Conservation (phyloP, 805 yeast genomes). For the Candida saitoana region DNA sequence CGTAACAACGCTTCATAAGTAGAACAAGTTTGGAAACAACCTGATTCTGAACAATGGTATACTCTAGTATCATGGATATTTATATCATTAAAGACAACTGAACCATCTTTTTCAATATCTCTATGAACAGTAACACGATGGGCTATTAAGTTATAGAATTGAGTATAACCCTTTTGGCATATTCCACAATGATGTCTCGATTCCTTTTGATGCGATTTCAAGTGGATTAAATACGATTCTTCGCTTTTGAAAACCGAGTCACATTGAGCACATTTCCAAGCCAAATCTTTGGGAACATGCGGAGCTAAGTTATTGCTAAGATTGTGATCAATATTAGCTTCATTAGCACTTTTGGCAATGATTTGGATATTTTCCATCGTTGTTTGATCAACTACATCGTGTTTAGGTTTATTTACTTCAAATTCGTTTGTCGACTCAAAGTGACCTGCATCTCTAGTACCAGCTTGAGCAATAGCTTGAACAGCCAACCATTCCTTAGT, state of each 20-base stretch:
- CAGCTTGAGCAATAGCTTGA: background rate
- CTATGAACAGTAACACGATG: slow-evolving; percentile 11
- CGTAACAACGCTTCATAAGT: slow-evolving; percentile 7
- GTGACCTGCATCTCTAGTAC: slow-evolving; percentile 3
- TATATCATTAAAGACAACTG: background rate
- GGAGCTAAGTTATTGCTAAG: background rate
- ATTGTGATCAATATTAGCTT: background rate
- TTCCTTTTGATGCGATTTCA: slow-evolving; percentile 11
- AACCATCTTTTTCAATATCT: slow-evolving; percentile 9
- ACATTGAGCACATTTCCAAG: slow-evolving; percentile 10
- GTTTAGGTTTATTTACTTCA: background rate
- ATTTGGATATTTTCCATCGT: slow-evolving; percentile 3
- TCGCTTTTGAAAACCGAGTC: slow-evolving; percentile 8
- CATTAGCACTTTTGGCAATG: slow-evolving; percentile 4
- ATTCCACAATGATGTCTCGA: slow-evolving; percentile 9
- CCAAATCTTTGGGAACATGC: background rate
- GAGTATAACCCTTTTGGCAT: slow-evolving; percentile 12
- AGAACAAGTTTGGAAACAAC: slow-evolving; percentile 10
- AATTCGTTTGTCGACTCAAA: background rate
- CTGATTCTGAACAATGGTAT: slow-evolving; percentile 10
- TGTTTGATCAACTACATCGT: background rate
- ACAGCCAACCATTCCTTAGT: slow-evolving; percentile 2
- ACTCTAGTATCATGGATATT: slow-evolving; percentile 10
- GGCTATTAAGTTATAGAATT: slow-evolving; percentile 10
- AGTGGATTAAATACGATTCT: slow-evolving; percentile 10